phyloP scores from a whole-genome alignment of 23 red algal species.

The Agarophyton chilense region DNA sequence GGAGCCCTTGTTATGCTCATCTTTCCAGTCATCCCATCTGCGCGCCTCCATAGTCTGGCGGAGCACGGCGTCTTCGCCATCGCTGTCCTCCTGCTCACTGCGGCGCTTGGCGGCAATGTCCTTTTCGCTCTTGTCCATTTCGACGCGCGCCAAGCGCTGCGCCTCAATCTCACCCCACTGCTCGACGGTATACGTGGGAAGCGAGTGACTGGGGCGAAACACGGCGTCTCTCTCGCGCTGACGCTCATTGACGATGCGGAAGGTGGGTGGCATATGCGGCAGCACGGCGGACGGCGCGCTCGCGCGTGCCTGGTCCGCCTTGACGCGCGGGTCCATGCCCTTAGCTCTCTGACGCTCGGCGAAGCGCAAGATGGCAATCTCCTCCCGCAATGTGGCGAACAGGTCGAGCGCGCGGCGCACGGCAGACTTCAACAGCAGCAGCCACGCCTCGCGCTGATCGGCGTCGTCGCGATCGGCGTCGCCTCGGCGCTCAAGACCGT shows the following conservation, averaged over 20 bases:
- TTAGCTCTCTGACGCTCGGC: constrained; percentile 32
- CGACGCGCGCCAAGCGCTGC: constrained; percentile 12
- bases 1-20: constrained; percentile 82
- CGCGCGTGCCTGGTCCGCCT: constrained; percentile 41
- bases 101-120: constrained; percentile 20
- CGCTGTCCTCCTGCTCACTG: constrained; percentile 65
- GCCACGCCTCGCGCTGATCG: constrained; percentile 19
- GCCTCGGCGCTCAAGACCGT: constrained; percentile 2
- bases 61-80: constrained; percentile 73
- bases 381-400: constrained; percentile 15
- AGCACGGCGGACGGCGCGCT: constrained; percentile 7
- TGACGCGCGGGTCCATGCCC: constrained; percentile 64
- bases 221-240: constrained; percentile 45
- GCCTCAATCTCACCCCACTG: constrained; percentile 84
- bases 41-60: constrained; percentile 63
- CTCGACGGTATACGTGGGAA: constrained; percentile 87
- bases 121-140: constrained; percentile 62
- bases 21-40: constrained; percentile 89
- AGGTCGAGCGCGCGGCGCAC: constrained; percentile 53
- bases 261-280: constrained; percentile 60
- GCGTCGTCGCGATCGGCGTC: constrained; percentile 22
- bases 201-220: constrained; percentile 62
- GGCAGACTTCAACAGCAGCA: constrained; percentile 37
- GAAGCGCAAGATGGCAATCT: constrained; percentile 55
- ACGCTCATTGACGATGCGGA: constrained; percentile 65